A percentile compares a stretch with the other conserved stretches of the same genome.
Conservation (phyloP, 352 stramenopile genomes). For the Pythium insidiosum region DNA sequence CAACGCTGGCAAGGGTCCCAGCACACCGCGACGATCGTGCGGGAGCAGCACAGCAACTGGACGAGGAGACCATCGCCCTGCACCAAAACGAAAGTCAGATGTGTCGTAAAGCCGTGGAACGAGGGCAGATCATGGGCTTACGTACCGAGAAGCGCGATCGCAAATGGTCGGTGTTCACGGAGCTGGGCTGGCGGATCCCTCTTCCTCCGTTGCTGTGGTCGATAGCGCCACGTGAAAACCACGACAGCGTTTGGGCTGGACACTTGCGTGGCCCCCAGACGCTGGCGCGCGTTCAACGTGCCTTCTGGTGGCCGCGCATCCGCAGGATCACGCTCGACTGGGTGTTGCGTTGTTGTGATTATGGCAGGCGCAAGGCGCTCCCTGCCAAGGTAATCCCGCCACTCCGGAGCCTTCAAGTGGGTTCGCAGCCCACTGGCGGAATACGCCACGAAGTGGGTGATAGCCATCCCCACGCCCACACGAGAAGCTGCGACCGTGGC, state of each 20-base stretch:
- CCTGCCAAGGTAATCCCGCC: slow-evolving; percentile 7
- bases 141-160: background rate
- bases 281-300: background rate
- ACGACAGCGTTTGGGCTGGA: slow-evolving; percentile 11
- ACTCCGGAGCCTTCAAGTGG: slow-evolving; percentile 11
- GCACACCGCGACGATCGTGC: background rate
- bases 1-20: too few species aligned
- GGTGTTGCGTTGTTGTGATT: slow-evolving; percentile 2
- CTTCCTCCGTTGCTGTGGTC: slow-evolving; percentile 5
- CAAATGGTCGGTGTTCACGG: background rate
- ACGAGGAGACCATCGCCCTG: slow-evolving; percentile 1
- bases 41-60: slow-evolving; percentile 1
- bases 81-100: slow-evolving; percentile 4
- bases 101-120: background rate
- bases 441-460: slow-evolving; percentile 8
- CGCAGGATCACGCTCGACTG: background rate
- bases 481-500: background rate
- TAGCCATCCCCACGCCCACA: slow-evolving; percentile 1
- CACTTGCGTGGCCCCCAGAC: slow-evolving; percentile 10
- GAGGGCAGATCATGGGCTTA: background rate
- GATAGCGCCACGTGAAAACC: slow-evolving; percentile 1
- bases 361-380: slow-evolving; percentile 6
- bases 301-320: slow-evolving; percentile 13
- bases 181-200: background rate
- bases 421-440: slow-evolving; percentile 5